Evolutionary conservation across 2,329 filamentous ascomycete species (phyloP).

Genomic region (Myriangium duriaei): DNA sequence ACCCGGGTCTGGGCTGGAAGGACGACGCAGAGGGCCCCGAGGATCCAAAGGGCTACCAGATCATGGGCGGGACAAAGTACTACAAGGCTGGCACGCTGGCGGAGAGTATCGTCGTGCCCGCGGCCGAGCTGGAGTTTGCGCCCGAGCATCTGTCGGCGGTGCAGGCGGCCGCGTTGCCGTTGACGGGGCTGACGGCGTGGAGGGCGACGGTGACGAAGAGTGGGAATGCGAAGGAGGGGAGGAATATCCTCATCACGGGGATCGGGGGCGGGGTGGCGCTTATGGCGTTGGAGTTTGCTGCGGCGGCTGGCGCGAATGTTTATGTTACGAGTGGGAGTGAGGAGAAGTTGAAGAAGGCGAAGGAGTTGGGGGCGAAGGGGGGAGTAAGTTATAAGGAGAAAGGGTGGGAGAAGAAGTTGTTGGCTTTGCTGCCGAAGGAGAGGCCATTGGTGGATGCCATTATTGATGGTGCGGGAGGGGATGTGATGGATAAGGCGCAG

Average conservation of each 20-base stretch:
- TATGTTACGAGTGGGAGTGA: slow-evolving; percentile 66
- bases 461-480: slow-evolving; percentile 81
- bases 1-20: slow-evolving; percentile 68
- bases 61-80: slow-evolving; percentile 56
- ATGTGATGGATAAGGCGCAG: slow-evolving; percentile 58
- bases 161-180: slow-evolving; percentile 72
- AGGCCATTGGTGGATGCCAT: slow-evolving; percentile 66
- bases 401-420: slow-evolving; percentile 70
- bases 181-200: slow-evolving; percentile 83
- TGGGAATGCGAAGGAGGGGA: slow-evolving; percentile 47
- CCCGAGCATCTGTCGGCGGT: slow-evolving; percentile 58
- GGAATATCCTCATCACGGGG: slow-evolving; percentile 75
- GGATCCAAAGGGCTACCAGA: slow-evolving; percentile 42
- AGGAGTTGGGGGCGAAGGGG: slow-evolving; percentile 59
- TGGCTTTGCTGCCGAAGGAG: slow-evolving; percentile 47
- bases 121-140: slow-evolving; percentile 60
- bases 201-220: slow-evolving; percentile 72
- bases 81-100: slow-evolving; percentile 58
- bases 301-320: slow-evolving; percentile 61
- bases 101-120: slow-evolving; percentile 58
- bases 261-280: slow-evolving; percentile 89
- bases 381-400: slow-evolving; percentile 72
- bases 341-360: slow-evolving; percentile 64
- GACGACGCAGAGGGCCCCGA: slow-evolving; percentile 63
- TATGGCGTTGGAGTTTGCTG: slow-evolving; percentile 66